Base-by-base conservation (phyloP, 2,329 filamentous ascomycete species). In the Aspergillus arachidicola region DNA sequence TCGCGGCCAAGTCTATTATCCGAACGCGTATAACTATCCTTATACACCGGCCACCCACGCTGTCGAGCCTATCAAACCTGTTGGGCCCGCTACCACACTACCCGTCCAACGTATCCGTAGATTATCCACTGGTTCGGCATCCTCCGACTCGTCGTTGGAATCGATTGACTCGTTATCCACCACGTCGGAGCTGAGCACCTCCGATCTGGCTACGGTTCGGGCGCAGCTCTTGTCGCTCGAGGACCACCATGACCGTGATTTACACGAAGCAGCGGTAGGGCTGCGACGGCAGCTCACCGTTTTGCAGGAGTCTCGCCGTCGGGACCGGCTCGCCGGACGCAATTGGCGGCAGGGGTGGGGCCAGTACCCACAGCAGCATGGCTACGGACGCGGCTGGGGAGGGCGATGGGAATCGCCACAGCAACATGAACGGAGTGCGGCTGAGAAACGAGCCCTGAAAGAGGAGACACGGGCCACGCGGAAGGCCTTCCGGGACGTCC, bases 111-210 rank as follows among this genome's bases (percentile, higher is more conserved):
- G 61, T 11, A 55, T 69, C 23, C 75, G 76, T 6, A 69, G 76
- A 11, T 57, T 56, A 43, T 79, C 77, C 2, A 62, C 71, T 14
- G 66, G 61, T 50, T 79, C 77, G 1, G 64, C 59, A 6, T 70
- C 73, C 12, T 78, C 75, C 6, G 70, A 76, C 7, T 72, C 73
- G 2, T 79, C 77, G 0, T 66, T 79, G 14, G 74, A 73, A 53
- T 79, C 77, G 1, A 75, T 79, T 50, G 74, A 78, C 45, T 73
- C 76, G 11, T 59, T 79, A 26, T 77, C 75, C 23, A 77, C 76
- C 6, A 75, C 73, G 3, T 78, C 76, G 5, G 76, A 78, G 16
- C 69, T 79, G 34, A 72, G 70, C 43, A 69, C 75, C 7, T 72
- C 74, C 1, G 77, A 79, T 59, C 72, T 79, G 28, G 72, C 73